Base-by-base conservation (phyloP, 148 eudicot species). In the Chenopodium album region DNA sequence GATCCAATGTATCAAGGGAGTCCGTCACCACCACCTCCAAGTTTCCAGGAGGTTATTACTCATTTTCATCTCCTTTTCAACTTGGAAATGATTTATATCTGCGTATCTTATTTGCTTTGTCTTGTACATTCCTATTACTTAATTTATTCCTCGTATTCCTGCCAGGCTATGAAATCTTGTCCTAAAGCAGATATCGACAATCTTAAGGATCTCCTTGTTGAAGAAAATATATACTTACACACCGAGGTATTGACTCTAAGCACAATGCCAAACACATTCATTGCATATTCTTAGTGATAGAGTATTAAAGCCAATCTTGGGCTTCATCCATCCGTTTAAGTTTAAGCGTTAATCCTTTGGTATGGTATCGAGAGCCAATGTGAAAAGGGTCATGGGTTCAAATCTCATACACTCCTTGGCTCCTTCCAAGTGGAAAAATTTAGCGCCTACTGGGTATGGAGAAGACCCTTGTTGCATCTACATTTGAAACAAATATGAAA, bases 141-240 rank as follows among this genome's bases (percentile, higher is more conserved):
- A 71, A 19, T 78, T 76, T n/a, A 0, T 78, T 22, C 56, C 48
- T 20, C 5, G 20, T 73, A 76, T 73, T 60, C 34, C 62, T 12
- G 19, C 37, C 82, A 96, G 99, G 98, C 92, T 19, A 96, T 96
- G 99, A 92, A 89, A 48, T 90, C 98, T 65, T 92, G 97, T 88
- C 98, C 97, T 29, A 96, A 91, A 87, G 90, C 81, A 71, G 88
- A 90, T 70, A 88, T 94, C 52, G 87, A 90, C 23, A 91, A 93
- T 82, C 87, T 90, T 56, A 85, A 91, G 84, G 93, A 92, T 67
- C 80, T 87, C 67, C 90, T 96, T 52, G 84, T 88, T 67, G 99
- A 94, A 86, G 98, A 96, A 84, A 96, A 94, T 78, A 83, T 96
- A 32, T 94, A 92, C 89, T 84, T 96, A 86, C 85, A 85, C 65